These are phyloP conservation scores for Erodium texanum DNA, from an alignment of 441 rosid species.

Conservation along the genomic window DNA sequence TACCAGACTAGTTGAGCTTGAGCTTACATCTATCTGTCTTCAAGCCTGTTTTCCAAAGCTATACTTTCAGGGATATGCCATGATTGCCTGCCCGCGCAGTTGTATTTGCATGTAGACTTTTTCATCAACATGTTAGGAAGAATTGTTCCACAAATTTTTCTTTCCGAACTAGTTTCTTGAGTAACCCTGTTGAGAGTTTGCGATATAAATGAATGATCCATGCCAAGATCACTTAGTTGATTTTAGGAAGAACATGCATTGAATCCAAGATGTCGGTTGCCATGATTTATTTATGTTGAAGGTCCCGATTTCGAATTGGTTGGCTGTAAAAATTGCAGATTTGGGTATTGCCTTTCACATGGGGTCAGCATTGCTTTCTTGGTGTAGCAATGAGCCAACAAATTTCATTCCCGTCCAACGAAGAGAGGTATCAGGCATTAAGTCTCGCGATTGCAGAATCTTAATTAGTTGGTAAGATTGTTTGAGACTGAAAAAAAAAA, in stretches of 20 bases:
- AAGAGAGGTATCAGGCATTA: slow-evolving; percentile 88
- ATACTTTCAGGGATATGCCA: slow-evolving; percentile 17
- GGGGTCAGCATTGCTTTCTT: slow-evolving; percentile 93
- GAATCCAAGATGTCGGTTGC: slow-evolving; percentile 68
- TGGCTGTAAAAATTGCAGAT: slow-evolving; percentile 99
- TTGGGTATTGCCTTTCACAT: slow-evolving; percentile 62
- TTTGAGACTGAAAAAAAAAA: slow-evolving; percentile 42
- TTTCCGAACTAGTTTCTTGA: slow-evolving; percentile 24
- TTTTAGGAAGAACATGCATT: slow-evolving; percentile 55
- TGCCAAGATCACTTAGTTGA: slow-evolving; percentile 36
- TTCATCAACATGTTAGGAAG: not conserved
- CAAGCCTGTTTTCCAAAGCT: slow-evolving; percentile 16
- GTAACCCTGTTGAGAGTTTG: slow-evolving; percentile 18
- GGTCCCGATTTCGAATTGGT: slow-evolving; percentile 89
- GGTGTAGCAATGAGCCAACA: slow-evolving; percentile 94
- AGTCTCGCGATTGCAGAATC: slow-evolving; percentile 63
- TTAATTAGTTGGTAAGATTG: slow-evolving; percentile 92
- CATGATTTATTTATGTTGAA: slow-evolving; percentile 68
- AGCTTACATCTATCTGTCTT: slow-evolving; percentile 3
- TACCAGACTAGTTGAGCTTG: slow-evolving; percentile 10
- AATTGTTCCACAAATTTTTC: slow-evolving; percentile 8
- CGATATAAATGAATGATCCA: slow-evolving; percentile 28
- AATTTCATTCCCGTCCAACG: slow-evolving; percentile 63
- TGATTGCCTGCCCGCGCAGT: slow-evolving; percentile 1
- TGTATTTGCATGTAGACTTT: slow-evolving; percentile 14